phyloP scores from a whole-genome alignment of 148 eudicot genomes.

The Linanthus parryae region DNA sequence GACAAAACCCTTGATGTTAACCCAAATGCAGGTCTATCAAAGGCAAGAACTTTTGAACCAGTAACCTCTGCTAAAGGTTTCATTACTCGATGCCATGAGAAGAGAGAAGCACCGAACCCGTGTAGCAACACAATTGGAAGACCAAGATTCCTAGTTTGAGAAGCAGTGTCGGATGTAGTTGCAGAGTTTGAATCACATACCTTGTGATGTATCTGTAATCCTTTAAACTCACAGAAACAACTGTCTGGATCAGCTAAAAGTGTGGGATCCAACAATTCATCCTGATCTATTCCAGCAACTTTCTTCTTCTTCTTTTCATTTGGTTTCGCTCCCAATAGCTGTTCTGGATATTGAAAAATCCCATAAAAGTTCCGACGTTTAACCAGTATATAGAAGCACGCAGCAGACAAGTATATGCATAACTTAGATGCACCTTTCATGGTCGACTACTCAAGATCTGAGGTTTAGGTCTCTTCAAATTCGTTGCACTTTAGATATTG shows the following conservation, averaged over 20 bases:
- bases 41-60: constrained; percentile 75
- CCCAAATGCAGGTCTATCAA: constrained; percentile 98
- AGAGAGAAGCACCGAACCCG: constrained; percentile 91
- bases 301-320: constrained; percentile 37
- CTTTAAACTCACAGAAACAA: constrained; percentile 76
- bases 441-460: too few species aligned
- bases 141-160: constrained; percentile 22
- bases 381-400: neutral
- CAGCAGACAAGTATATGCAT: neutral
- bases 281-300: constrained; percentile 88
- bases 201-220: constrained; percentile 83
- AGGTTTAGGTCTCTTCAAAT: too few species aligned
- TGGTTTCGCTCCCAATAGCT: constrained; percentile 30
- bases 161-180: constrained; percentile 9
- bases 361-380: neutral
- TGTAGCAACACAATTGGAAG: constrained; percentile 72
- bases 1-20: constrained; percentile 69
- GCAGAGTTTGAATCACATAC: constrained; percentile 43
- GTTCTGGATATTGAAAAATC: constrained; percentile 29
- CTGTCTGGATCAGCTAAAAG: constrained; percentile 84
- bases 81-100: constrained; percentile 85
- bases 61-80: constrained; percentile 51
- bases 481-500: too few species aligned
- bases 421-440: neutral
- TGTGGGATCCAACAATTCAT: constrained; percentile 61